Base-by-base conservation (phyloP, 75 land plant species). In the Selaginella moellendorffii region DNA sequence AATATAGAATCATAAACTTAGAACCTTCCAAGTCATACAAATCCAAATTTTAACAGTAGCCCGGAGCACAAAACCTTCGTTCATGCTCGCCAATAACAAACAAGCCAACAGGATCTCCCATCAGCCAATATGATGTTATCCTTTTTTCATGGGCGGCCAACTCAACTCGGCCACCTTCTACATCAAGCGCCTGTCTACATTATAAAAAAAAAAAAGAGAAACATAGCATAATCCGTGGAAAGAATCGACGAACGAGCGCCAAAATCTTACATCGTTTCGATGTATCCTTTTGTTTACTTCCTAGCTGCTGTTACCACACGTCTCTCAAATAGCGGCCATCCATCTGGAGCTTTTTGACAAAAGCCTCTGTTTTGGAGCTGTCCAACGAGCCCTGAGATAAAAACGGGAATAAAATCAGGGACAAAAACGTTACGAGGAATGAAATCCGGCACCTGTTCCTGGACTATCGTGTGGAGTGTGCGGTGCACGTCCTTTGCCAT, bases 301-400 rank as follows among this genome's bases (percentile, higher is more conserved):
- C 46, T 36, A 5, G 5, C 46, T 36, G 27, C 28, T 36, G 1
- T 79, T 65, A 82, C 84, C 84, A 82, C 5, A 82, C 77, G 68
- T 79, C 81, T 30, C 81, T 62, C 1, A 79, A 68, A 42, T 82
- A 82, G 36, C 84, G 54, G 0, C 81, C 81, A 28, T 70, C 74
- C 69, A 69, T 67, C 27, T 82, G 84, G 24, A 82, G 71, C 27
- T 73, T 76, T 65, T 82, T 82, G 58, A 82, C 74, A 14, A 62
- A 31, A 0, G 52, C 2, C 61, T 81, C 81, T 25, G 78, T 80
- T 63, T 72, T 68, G 22, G 81, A 60, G 8, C 51, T 26, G 31
- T 73, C 73, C 64, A 81, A 22, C 14, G 24, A 20, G 28, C 63
- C 75, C 83, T 81, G 79, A 31, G 14, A 46, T 14, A 65, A 5